Evolutionary conservation across 805 yeast genomes (phyloP), one percentile per base, ranked within the genome.

Genomic region (Spathaspora gorwiae): DNA sequence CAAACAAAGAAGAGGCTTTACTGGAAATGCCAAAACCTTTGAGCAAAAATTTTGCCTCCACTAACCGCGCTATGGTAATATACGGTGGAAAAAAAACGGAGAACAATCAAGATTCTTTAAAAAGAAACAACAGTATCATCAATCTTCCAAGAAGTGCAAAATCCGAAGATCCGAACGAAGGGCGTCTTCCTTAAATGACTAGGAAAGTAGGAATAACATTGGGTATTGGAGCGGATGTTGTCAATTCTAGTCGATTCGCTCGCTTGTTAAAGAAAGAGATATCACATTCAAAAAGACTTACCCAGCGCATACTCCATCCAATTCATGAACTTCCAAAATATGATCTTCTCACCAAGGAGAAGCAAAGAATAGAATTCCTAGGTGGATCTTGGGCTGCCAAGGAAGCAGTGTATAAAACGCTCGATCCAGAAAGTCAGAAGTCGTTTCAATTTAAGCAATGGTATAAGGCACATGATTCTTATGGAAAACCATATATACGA

Each of bases 331-430:
- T 53, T 10, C 58, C 74, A 2, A 46, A 43, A 4, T 74, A 75
- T 43, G 41, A 49, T 4, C 29, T 50, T 19, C 41, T 53, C 10
- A 26, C 41, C 2, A 35, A 56, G 7, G 58, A 66, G n/a, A 10
- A 55, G 1, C 56, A 53, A 1, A 49, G 54, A 7, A 58, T 68
- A 35, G 57, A 57, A 32, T 56, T 68, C 3, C 59, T 85, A 14
- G 77, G 87, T 1, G 79, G 80, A 2, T 53, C 62, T 14, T 87
- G 95, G 95, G 83, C 89, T 8, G 66, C 78, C 7, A 87, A 87
- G 52, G 95, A 87, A 54, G 90, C 94, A 1, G 55, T 84, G 7
- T 87, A 68, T 59, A 87, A 87, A 59, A 70, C 83, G 0, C 59
- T 87, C 46, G 77, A 72, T 39, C 42, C 53, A 1, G 49, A 48